Conservation (phyloP, 305 asterid genomes). For the Fraxinus ornus region DNA sequence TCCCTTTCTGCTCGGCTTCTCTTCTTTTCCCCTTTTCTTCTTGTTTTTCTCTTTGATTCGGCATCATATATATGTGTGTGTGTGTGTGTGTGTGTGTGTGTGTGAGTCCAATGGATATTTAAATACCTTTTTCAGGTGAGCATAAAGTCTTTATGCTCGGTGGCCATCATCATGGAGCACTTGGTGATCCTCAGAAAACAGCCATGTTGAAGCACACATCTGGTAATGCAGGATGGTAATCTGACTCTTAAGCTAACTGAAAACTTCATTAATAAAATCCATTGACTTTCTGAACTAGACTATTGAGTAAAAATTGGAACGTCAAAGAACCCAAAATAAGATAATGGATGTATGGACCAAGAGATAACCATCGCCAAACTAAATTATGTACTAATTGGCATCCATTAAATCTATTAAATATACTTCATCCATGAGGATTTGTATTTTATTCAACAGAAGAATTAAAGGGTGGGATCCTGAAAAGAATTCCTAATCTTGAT, state of each 20-base stretch:
- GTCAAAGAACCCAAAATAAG: not conserved
- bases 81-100: not conserved
- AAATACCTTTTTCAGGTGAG: constrained; percentile 39
- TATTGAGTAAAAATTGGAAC: not conserved
- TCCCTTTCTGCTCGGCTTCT: too few relatives aligned
- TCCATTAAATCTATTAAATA: not conserved
- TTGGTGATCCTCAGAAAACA: constrained; percentile 39
- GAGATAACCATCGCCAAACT: not conserved
- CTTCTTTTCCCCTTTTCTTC: too few relatives aligned
- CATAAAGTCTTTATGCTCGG: constrained; percentile 69
- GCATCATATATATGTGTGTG: too few relatives aligned
- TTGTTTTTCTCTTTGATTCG: too few relatives aligned
- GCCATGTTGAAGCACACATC: constrained; percentile 23
- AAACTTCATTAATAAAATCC: not conserved
- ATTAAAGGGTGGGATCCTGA: constrained; percentile 28
- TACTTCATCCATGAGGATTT: not conserved
- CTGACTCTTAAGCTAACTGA: not conserved
- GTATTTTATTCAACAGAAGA: constrained; percentile 23
- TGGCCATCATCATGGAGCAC: constrained; percentile 65
- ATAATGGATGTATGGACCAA: not conserved
- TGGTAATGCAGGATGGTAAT: too few relatives aligned
- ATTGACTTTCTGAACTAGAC: not conserved
- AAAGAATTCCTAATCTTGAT: constrained; percentile 28
- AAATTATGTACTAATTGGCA: not conserved
- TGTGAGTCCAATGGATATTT: not conserved